Evolutionary conservation across 2,329 filamentous ascomycete species (phyloP).

Genomic region (Achaetomium macrosporum): DNA sequence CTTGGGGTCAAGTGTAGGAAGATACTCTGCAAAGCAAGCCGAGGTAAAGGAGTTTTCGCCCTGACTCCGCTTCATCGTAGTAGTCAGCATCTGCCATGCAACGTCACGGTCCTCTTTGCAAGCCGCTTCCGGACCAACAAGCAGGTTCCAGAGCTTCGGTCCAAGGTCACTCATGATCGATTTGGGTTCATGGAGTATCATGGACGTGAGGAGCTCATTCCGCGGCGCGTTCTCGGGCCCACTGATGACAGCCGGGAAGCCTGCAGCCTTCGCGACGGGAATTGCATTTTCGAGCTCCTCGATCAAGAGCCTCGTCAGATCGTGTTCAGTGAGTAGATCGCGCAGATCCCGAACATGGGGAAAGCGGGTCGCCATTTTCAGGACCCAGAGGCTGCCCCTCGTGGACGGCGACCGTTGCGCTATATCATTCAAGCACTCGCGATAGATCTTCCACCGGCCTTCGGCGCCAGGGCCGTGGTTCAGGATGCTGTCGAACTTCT

Average conservation of each 20-base stretch:
- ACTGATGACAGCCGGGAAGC: conserved; percentile 41
- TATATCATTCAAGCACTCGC: conserved; percentile 64
- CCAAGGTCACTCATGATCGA: conserved; percentile 59
- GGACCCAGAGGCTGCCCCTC: conserved; percentile 66
- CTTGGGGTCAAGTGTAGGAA: conserved; percentile 51
- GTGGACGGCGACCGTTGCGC: conserved; percentile 55
- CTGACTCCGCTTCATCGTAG: conserved; percentile 35
- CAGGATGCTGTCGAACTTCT: conserved; percentile 57
- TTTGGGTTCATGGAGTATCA: conserved; percentile 52
- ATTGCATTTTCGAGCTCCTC: conserved; percentile 58
- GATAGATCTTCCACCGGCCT: conserved; percentile 57
- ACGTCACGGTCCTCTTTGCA: conserved; percentile 55
- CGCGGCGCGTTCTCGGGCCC: conserved; percentile 46
- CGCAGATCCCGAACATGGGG: conserved; percentile 47
- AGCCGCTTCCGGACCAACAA: conserved; percentile 60
- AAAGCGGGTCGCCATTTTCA: conserved; percentile 45
- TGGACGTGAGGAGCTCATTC: conserved; percentile 54
- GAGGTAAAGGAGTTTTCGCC: conserved; percentile 52
- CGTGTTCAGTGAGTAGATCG: conserved; percentile 53
- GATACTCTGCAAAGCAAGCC: conserved; percentile 48
- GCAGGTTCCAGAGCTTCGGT: conserved; percentile 61
- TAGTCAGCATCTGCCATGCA: conserved; percentile 64
- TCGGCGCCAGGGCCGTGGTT: conserved; percentile 45
- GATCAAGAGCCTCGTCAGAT: conserved; percentile 56
- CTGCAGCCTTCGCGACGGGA: conserved; percentile 34